phyloP scores from a whole-genome alignment of 495 filamentous ascomycete species.

The Pseudevernia furfuracea region DNA sequence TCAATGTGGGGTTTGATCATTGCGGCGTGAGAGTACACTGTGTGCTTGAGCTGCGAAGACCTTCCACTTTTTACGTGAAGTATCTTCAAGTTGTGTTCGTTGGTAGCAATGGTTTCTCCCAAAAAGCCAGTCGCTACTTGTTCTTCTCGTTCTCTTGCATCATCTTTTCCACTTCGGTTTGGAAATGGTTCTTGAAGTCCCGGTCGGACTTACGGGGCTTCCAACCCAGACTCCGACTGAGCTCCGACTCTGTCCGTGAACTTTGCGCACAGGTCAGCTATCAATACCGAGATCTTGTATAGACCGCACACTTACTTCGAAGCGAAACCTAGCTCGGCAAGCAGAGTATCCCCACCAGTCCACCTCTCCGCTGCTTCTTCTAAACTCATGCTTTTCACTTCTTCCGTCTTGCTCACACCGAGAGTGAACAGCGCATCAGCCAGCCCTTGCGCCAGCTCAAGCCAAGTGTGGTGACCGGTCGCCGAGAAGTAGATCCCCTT shows the following conservation, averaged over 20 bases:
- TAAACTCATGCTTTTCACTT: slow-evolving; percentile 31
- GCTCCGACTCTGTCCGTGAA: slow-evolving; percentile 29
- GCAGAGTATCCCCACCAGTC: slow-evolving; percentile 23
- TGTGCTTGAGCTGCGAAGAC: too few species aligned
- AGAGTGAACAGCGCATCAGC: slow-evolving; percentile 32
- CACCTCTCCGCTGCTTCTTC: slow-evolving; percentile 32
- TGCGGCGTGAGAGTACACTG: too few species aligned
- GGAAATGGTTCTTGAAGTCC: slow-evolving; percentile 12
- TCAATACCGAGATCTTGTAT: not conserved
- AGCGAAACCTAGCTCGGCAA: slow-evolving; percentile 35
- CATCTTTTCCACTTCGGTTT: not conserved
- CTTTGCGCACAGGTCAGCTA: not conserved
- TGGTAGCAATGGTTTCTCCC: not conserved
- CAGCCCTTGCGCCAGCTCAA: slow-evolving; percentile 32
- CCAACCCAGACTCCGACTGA: slow-evolving; percentile 36
- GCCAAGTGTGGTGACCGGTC: slow-evolving; percentile 37
- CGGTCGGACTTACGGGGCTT: slow-evolving; percentile 26
- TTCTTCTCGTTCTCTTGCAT: not conserved
- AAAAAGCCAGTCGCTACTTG: not conserved
- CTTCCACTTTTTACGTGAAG: too few species aligned
- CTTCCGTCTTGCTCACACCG: slow-evolving; percentile 28
- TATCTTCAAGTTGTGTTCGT: not conserved
- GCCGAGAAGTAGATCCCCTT: slow-evolving; percentile 41
- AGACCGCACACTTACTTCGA: slow-evolving; percentile 26
- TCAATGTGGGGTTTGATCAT: too few species aligned